These are phyloP conservation scores for Secale cereale DNA, from an alignment of 176 grass and related monocot species.

Conservation along the genomic window DNA sequence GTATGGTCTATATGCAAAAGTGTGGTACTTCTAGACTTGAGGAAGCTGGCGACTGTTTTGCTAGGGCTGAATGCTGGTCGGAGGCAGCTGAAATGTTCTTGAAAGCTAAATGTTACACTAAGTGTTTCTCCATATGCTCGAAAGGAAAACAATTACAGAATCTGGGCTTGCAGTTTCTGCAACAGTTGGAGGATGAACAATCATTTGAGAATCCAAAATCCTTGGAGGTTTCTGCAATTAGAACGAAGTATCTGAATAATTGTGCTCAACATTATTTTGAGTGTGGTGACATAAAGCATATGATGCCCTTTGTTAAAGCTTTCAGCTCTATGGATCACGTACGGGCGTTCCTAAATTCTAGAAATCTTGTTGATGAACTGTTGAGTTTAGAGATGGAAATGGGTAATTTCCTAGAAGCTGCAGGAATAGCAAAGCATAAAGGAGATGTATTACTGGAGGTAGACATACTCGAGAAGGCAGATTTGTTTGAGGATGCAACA, in stretches of 20 bases:
- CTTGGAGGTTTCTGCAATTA: slow-evolving; percentile 13
- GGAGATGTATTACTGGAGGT: slow-evolving; percentile 59
- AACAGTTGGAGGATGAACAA: slow-evolving; percentile 42
- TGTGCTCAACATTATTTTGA: slow-evolving; percentile 43
- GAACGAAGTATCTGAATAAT: slow-evolving; percentile 42
- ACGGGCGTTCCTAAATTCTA: slow-evolving; percentile 45
- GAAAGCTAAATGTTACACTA: slow-evolving; percentile 58
- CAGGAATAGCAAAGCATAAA: slow-evolving; percentile 46
- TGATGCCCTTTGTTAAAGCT: slow-evolving; percentile 62
- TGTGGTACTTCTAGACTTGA: slow-evolving; percentile 68
- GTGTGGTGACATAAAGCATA: slow-evolving; percentile 47
- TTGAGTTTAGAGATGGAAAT: slow-evolving; percentile 65
- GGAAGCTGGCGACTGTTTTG: slow-evolving; percentile 71
- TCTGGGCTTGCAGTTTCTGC: slow-evolving; percentile 43
- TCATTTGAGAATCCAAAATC: slow-evolving; percentile 13
- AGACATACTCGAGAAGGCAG: slow-evolving; percentile 54
- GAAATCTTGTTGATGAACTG: slow-evolving; percentile 51
- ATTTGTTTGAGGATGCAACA: slow-evolving; percentile 47
- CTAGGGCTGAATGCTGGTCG: slow-evolving; percentile 36
- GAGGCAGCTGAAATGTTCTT: slow-evolving; percentile 60
- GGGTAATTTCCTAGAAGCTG: slow-evolving; percentile 64
- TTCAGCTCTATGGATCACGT: slow-evolving; percentile 53
- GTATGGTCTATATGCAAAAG: slow-evolving; percentile 62
- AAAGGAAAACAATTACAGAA: slow-evolving; percentile 45
- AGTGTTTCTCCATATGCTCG: slow-evolving; percentile 59